These are phyloP conservation scores for Coemansia sp. DNA, from an alignment of 192 early-diverging fungal genomes.

Conservation along the genomic window DNA sequence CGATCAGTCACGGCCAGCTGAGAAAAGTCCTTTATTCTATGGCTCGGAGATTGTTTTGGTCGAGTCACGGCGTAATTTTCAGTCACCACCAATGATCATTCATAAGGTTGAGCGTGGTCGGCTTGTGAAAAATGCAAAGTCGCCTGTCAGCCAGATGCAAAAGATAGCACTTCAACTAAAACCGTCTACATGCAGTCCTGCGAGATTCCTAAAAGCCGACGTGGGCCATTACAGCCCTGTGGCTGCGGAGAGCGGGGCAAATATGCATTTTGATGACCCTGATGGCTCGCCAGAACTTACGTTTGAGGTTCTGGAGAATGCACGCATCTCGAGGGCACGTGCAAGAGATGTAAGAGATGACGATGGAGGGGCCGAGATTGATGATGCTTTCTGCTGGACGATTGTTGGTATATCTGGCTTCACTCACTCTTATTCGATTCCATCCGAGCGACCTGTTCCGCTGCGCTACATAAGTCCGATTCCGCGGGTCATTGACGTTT, in stretches of 20 bases:
- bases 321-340: conserved; percentile 20
- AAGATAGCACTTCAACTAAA: conserved; percentile 68
- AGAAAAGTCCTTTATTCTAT: conserved; percentile 53
- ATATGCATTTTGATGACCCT: conserved; percentile 37
- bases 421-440: conserved; percentile 37
- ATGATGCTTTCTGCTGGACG: conserved; percentile 84
- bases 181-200: conserved; percentile 24
- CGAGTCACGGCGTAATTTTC: conserved; percentile 62
- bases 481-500: conserved; percentile 21
- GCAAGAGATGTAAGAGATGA: conserved; percentile 13
- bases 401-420: conserved; percentile 75
- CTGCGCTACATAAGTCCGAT: conserved; percentile 20
- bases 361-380: conserved; percentile 52
- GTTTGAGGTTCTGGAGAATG: conserved; percentile 36
- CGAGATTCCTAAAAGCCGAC: conserved; percentile 39
- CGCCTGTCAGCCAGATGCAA: conserved; percentile 83
- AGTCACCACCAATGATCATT: conserved; percentile 70
- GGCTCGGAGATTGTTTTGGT: conserved; percentile 73
- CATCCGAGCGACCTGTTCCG: conserved; percentile 14
- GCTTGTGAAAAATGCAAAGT: conserved; percentile 61
- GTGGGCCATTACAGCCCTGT: conserved; percentile 38
- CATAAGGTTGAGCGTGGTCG: conserved; percentile 78
- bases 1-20: not conserved
- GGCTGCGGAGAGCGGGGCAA: conserved; percentile 6
- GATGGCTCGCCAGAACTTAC: conserved; percentile 53